Evolutionary conservation across 495 filamentous ascomycete genomes (phyloP), one percentile per base, ranked within the genome.

Genomic region (Lindgomyces ingoldianus): DNA sequence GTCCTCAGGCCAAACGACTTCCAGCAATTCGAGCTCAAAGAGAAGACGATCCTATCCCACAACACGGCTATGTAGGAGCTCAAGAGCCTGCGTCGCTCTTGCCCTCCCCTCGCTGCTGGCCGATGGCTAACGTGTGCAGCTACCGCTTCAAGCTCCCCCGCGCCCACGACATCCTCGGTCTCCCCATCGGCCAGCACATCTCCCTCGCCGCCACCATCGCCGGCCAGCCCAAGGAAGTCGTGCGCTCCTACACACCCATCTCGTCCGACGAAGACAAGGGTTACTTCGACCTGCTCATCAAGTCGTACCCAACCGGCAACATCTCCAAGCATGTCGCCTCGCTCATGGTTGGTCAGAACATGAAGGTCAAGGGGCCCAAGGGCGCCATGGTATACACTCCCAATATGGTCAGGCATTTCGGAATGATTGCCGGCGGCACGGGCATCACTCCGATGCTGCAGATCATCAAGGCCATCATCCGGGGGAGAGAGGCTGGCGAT

Each of bases 361-460:
- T 98, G 84, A 89, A 89, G 73, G 89, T 96, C 59, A 84, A 82
- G 68, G 94, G 94, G 14, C 94, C 94, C 70, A 97, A 96, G 82
- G 94, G 94, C 68, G 92, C 93, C 63, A 96, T 98, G 82, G 90
- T 95, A 47, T 98, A 98, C 76, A 88, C 86, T 9, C 93, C 93
- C 57, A 96, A 96, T 81, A 89, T 98, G 87, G 90, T 92, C 60
- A 84, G 91, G 50, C 88, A 87, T 73, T 93, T 98, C 57, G 94
- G 94, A 69, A 98, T 98, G 94, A 90, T 98, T 72, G 91, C 94
- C 60, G 94, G 94, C 74, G 94, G 94, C 54, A 98, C 94, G 14
- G 94, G 94, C 70, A 97, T 98, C 77, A 98, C 93, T 25, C 93
- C 93, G 41, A 98, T 98, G 93, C 81, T 96, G 63, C 93, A 98